Evolutionary conservation across 2,329 filamentous ascomycete species (phyloP).

Genomic region (Gnomoniopsis smithogilvyi): DNA sequence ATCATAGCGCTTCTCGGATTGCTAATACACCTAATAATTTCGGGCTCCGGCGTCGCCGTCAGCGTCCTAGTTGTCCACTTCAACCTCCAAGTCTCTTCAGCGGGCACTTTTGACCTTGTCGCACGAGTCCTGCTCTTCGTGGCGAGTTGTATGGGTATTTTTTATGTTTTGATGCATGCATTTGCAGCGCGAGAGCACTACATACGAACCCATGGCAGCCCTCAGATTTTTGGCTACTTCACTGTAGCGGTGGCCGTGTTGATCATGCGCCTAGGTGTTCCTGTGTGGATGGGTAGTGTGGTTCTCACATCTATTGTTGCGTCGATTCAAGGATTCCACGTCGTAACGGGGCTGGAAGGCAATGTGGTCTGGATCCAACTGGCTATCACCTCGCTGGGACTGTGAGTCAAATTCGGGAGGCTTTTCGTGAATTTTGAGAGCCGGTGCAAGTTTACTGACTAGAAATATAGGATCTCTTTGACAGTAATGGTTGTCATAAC

Average conservation of each 20-base stretch:
- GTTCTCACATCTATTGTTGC: conserved; percentile 10
- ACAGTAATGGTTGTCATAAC: conserved; percentile 2
- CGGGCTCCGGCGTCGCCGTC: background rate
- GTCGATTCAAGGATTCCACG: conserved; percentile 1
- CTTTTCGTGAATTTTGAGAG: no score
- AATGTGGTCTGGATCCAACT: conserved; percentile 13
- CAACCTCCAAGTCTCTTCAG: background rate
- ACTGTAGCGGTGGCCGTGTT: conserved; percentile 10
- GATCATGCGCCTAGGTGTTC: conserved; percentile 3
- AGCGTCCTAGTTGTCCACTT: conserved; percentile 11
- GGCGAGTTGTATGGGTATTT: conserved; percentile 9
- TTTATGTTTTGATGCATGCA: conserved; percentile 14
- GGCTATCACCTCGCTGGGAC: background rate
- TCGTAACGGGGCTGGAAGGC: background rate
- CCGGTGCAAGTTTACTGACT: no score
- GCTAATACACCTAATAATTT: background rate
- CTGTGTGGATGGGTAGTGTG: conserved; percentile 12
- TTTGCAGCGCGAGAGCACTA: conserved; percentile 9
- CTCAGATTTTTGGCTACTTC: conserved; percentile 9
- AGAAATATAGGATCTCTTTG: conserved; percentile 2
- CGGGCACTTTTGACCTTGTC: conserved; percentile 3
- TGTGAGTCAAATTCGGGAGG: conserved; percentile 2
- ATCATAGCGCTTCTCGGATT: conserved; percentile 1
- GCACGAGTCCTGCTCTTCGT: conserved; percentile 11
- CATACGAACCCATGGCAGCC: conserved; percentile 2